Conservation (phyloP, 495 filamentous ascomycete genomes). For the Cladorrhinum samala region DNA sequence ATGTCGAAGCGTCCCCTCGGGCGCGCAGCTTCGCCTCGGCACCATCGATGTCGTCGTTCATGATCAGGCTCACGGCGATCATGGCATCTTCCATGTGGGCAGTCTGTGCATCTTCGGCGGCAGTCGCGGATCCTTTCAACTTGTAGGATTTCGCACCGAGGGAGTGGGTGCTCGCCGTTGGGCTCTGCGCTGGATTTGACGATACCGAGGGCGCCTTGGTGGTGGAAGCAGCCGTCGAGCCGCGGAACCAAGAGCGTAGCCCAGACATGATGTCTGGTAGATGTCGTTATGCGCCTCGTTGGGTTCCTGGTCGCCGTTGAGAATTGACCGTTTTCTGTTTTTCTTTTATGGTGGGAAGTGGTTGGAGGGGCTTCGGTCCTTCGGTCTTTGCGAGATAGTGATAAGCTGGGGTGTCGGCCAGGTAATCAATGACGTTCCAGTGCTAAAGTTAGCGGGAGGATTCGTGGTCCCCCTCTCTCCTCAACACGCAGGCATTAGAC, state of each 20-base stretch:
- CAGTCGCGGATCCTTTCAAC: slow-evolving; percentile 18
- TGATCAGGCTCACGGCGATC: slow-evolving; percentile 53
- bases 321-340: no score
- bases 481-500: no score
- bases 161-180: slow-evolving; percentile 16
- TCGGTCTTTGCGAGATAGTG: no score
- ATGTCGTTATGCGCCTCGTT: neutral
- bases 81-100: slow-evolving; percentile 46
- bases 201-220: slow-evolving; percentile 19
- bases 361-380: no score
- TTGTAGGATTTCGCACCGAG: slow-evolving; percentile 8
- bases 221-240: slow-evolving; percentile 13
- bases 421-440: no score
- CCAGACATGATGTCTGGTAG: slow-evolving; percentile 21
- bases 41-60: slow-evolving; percentile 88
- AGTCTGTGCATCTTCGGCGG: slow-evolving; percentile 21
- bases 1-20: slow-evolving; percentile 71
- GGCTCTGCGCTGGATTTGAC: slow-evolving; percentile 17
- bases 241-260: slow-evolving; percentile 29
- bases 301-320: neutral
- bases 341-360: no score
- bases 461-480: no score
- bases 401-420: no score
- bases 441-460: no score
- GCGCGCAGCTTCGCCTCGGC: slow-evolving; percentile 72